phyloP scores from a whole-genome alignment of 1,139 yeast species.

The Pichia sp. region DNA sequence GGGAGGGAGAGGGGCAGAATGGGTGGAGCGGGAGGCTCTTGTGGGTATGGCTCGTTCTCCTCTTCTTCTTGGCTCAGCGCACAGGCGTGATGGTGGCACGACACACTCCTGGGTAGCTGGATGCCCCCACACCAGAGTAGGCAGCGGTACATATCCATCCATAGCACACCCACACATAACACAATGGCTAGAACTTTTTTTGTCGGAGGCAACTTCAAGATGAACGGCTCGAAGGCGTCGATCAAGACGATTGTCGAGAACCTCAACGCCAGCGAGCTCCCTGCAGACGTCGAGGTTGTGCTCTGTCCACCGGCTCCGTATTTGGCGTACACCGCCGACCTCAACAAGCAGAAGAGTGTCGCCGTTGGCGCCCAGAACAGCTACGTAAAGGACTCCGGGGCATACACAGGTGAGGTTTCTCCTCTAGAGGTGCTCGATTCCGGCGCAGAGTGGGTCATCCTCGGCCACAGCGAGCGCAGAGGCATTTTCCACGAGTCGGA shows the following conservation, averaged over 20 bases:
- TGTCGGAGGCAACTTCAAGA: slow-evolving; percentile 98
- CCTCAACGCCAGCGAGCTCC: slow-evolving; percentile 74
- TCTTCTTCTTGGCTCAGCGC: no score
- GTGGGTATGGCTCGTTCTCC: no score
- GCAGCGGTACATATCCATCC: not conserved
- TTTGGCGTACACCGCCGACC: slow-evolving; percentile 68
- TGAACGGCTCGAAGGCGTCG: slow-evolving; percentile 92
- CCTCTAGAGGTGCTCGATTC: slow-evolving; percentile 85
- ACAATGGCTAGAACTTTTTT: slow-evolving; percentile 66
- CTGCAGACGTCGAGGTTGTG: slow-evolving; percentile 80
- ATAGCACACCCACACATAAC: slow-evolving; percentile 3
- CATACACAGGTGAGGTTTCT: slow-evolving; percentile 96
- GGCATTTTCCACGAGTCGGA: slow-evolving; percentile 86
- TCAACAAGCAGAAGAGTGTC: slow-evolving; percentile 68
- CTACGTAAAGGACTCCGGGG: slow-evolving; percentile 85
- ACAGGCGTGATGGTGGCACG: no score
- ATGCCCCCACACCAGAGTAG: no score
- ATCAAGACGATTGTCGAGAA: slow-evolving; percentile 78
- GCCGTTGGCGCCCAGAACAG: slow-evolving; percentile 88
- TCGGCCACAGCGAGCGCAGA: slow-evolving; percentile 99
- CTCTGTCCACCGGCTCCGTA: slow-evolving; percentile 96
- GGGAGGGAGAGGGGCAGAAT: not conserved
- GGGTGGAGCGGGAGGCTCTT: not conserved
- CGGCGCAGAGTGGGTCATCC: slow-evolving; percentile 91
- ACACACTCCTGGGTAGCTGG: no score